Evolutionary conservation across 1,139 yeast genomes (phyloP).

Genomic region (Sugiyamaella sp.): DNA sequence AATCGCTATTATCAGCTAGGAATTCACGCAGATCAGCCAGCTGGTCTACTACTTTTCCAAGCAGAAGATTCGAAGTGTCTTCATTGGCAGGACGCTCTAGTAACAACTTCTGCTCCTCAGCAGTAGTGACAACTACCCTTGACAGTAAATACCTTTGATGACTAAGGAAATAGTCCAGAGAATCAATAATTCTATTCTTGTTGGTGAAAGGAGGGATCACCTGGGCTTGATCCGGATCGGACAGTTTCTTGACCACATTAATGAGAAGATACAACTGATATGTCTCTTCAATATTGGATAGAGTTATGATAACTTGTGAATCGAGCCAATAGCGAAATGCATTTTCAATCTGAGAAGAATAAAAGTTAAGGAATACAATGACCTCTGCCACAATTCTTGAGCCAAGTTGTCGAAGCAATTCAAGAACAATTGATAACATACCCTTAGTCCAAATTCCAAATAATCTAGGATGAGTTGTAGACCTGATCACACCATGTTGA

Average conservation of each 20-base stretch:
- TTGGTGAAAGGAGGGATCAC: conserved; percentile 21
- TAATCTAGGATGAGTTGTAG: conserved; percentile 54
- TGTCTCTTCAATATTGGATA: conserved; percentile 75
- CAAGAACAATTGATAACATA: conserved; percentile 66
- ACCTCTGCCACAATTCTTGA: conserved; percentile 65
- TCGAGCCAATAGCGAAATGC: conserved; percentile 73
- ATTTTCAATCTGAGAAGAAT: conserved; percentile 61
- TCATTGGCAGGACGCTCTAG: conserved; percentile 31
- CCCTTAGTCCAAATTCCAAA: conserved; percentile 86
- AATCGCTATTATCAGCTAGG: conserved; percentile 20
- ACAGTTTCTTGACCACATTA: conserved; percentile 51
- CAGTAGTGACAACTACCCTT: conserved; percentile 61
- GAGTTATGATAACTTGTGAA: conserved; percentile 61
- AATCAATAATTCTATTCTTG: conserved; percentile 51
- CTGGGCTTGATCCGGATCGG: conserved; percentile 43
- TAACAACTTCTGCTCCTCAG: conserved; percentile 63
- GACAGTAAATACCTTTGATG: conserved; percentile 85
- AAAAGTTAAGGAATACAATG: conserved; percentile 63
- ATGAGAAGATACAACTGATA: conserved; percentile 71
- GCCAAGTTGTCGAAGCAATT: conserved; percentile 65
- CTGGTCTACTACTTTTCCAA: conserved; percentile 32
- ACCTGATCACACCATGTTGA: conserved; percentile 64
- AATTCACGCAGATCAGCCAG: conserved; percentile 34
- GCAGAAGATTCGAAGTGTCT: conserved; percentile 27
- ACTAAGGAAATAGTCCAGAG: conserved; percentile 69